Percentiles rank a stretch among this genome's conserved stretches.
These are phyloP conservation scores for Penicillium fimorum DNA, from an alignment of 495 filamentous ascomycete genomes.

Conservation along the genomic window DNA sequence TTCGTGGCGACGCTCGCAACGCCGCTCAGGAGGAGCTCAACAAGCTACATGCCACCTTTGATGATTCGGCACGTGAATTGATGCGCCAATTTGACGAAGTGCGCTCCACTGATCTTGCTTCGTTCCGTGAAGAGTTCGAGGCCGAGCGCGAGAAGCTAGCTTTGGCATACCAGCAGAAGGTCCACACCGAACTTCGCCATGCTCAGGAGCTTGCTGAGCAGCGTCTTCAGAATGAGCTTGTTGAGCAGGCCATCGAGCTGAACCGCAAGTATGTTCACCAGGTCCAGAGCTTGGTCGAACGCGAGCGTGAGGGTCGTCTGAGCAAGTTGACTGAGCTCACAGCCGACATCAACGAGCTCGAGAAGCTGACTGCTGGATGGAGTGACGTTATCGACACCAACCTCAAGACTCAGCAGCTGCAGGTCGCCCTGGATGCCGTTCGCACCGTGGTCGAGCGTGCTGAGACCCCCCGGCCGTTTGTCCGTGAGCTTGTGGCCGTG, in stretches of 20 bases:
- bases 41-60: constrained; percentile 70
- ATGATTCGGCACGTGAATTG: constrained; percentile 74
- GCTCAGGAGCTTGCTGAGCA: constrained; percentile 74
- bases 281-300: constrained; percentile 78
- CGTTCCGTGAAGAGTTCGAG: constrained; percentile 87
- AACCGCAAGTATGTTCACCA: constrained; percentile 78
- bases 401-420: constrained; percentile 89
- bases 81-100: constrained; percentile 67
- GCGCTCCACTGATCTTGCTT: constrained; percentile 69
- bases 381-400: constrained; percentile 83
- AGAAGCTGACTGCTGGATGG: constrained; percentile 81
- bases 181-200: constrained; percentile 70
- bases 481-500: constrained; percentile 85
- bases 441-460: constrained; percentile 73
- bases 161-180: constrained; percentile 72
- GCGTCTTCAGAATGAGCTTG: constrained; percentile 75
- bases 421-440: constrained; percentile 92
- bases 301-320: constrained; percentile 82
- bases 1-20: constrained; percentile 64
- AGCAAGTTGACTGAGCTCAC: constrained; percentile 79
- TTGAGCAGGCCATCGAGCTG: constrained; percentile 86
- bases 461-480: constrained; percentile 75
- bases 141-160: constrained; percentile 76
- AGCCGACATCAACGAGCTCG: constrained; percentile 72
- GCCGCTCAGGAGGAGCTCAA: constrained; percentile 76